Percentiles rank a stretch among this genome's conserved stretches.
phyloP scores from a whole-genome alignment of 2,329 filamentous ascomycete genomes.

The Coniochaeta prunicola region DNA sequence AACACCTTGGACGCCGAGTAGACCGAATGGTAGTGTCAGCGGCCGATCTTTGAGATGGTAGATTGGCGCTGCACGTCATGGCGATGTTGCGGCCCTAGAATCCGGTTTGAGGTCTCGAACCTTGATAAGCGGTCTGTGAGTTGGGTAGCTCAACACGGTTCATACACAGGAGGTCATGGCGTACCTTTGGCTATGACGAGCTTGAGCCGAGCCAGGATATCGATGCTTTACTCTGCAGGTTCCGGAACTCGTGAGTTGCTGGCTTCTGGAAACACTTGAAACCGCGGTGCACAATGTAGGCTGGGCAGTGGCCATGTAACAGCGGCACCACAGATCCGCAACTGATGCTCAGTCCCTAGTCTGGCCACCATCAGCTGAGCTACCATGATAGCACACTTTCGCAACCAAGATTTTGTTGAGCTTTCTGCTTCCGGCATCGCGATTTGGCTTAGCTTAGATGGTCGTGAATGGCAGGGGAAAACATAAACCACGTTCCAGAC shows the following conservation, averaged over 20 bases:
- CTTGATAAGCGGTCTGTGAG: neutral
- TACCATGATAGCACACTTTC: too few species aligned
- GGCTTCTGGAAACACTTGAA: neutral
- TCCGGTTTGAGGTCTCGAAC: neutral
- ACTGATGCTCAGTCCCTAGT: neutral
- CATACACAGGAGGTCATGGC: neutral
- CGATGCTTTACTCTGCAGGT: neutral
- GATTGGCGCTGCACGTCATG: neutral
- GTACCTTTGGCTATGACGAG: neutral
- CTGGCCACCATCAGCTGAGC: too few species aligned
- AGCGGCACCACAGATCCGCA: neutral
- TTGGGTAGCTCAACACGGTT: too few species aligned
- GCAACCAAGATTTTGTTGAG: too few species aligned
- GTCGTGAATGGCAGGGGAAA: neutral
- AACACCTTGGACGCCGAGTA: neutral
- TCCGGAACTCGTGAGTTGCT: neutral
- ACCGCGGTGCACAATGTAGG: neutral
- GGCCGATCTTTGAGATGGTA: neutral
- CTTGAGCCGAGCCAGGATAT: neutral
- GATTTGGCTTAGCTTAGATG: too few species aligned
- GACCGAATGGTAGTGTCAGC: neutral
- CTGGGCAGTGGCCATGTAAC: neutral
- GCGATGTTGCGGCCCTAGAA: neutral
- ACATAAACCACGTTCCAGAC: neutral
- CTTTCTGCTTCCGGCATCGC: too few species aligned